These are phyloP conservation scores for Chaetomiaceae sp. DNA, from an alignment of 2,329 filamentous ascomycete genomes.

Conservation along the genomic window DNA sequence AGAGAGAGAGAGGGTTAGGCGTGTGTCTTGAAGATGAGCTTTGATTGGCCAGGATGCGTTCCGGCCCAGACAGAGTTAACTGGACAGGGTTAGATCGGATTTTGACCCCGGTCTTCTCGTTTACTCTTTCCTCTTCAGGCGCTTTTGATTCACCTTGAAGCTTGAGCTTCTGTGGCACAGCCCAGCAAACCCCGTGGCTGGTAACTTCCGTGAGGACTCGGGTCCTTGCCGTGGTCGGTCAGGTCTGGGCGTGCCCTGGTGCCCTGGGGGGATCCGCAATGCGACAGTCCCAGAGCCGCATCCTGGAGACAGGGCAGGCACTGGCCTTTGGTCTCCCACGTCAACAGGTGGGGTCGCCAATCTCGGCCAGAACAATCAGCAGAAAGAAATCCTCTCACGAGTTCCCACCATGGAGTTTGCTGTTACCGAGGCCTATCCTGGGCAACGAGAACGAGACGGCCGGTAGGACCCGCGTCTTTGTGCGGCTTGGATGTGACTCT, in stretches of 20 bases:
- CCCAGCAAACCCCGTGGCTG: neutral
- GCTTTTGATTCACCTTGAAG: constrained; percentile 6
- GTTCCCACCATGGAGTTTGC: neutral
- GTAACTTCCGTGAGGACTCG: neutral
- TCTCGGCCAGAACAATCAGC: neutral
- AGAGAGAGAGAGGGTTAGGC: neutral
- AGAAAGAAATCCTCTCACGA: neutral
- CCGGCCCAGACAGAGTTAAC: neutral
- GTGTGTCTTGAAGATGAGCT: neutral
- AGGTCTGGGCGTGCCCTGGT: no score
- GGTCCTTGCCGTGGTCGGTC: constrained; percentile 1
- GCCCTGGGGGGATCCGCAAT: no score
- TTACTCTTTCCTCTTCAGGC: constrained; percentile 19
- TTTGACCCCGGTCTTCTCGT: constrained; percentile 11
- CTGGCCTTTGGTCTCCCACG: constrained; percentile 9
- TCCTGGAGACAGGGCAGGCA: no score
- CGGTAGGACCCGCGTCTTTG: neutral
- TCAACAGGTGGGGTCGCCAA: constrained; percentile 3
- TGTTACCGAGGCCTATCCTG: neutral
- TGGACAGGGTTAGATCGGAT: neutral
- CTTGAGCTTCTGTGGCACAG: constrained; percentile 9
- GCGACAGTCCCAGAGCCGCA: neutral
- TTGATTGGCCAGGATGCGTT: neutral
- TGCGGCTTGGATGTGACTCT: neutral
- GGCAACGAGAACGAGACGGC: neutral